These are phyloP conservation scores for Cornus kousa DNA, from an alignment of 148 eudicot species.

Conservation along the genomic window DNA sequence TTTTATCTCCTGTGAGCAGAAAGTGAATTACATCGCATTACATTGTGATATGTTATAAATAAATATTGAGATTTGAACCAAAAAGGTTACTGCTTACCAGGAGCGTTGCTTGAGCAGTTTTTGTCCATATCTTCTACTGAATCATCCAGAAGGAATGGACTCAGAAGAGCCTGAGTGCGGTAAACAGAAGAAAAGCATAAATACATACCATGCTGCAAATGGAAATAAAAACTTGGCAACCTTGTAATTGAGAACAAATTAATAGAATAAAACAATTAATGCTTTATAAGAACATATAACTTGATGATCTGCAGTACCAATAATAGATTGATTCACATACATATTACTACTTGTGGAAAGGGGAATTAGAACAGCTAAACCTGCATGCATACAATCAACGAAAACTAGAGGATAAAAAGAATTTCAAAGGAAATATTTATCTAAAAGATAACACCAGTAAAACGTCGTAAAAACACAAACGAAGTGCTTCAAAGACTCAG, in stretches of 20 bases:
- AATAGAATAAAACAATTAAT: background rate
- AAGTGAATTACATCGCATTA: background rate
- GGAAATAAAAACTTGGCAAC: background rate
- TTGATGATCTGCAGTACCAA: background rate
- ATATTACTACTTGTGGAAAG: background rate
- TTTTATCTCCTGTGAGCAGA: slow-evolving; percentile 30
- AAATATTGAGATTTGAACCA: slow-evolving; percentile 7
- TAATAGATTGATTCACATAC: background rate
- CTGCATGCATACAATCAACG: background rate
- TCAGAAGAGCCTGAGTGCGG: slow-evolving; percentile 76
- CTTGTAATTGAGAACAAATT: background rate
- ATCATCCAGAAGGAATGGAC: slow-evolving; percentile 78
- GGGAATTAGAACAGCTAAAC: background rate
- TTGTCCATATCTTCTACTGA: slow-evolving; percentile 44
- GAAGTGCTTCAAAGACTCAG: background rate
- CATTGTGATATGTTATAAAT: background rate
- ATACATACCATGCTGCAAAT: slow-evolving; percentile 5
- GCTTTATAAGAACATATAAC: background rate
- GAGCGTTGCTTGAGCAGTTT: slow-evolving; percentile 29
- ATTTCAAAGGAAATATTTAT: background rate
- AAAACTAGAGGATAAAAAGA: background rate
- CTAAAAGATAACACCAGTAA: background rate
- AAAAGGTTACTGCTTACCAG: slow-evolving; percentile 41
- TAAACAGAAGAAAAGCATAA: slow-evolving; percentile 1
- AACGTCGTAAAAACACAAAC: background rate